Evolutionary conservation across 352 stramenopile species (phyloP), one percentile per base, ranked within the genome.

Genomic region (Phytopythium litorale): DNA sequence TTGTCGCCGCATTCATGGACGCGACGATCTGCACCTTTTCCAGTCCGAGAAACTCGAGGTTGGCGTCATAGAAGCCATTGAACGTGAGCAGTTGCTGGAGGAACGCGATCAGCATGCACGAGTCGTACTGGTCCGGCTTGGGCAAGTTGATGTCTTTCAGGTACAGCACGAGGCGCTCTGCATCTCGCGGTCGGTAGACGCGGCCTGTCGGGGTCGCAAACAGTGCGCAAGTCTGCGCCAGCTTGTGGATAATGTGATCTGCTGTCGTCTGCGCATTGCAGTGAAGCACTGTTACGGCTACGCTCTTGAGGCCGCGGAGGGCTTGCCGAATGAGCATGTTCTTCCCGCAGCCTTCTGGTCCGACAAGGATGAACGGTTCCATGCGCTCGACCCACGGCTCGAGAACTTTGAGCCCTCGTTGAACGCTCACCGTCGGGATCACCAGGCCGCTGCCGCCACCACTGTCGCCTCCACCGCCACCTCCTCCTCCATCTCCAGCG

Each of bases 71-170:
- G 64, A 98, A 98, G n/a, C 96, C 96, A 25, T 94, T 86, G 65
- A 98, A 97, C 0, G 95, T 98, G 58, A 98, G 76, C 23, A 98
- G 68, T 68, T 98, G 95, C 71, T 98, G 96, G 4, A 98, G 74
- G 69, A 98, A 98, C 6, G 94, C 92, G 30, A 98, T 97, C 23
- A 98, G 79, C 88, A 98, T 97, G 70, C 95, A 98, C 48, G 96
- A 98, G 63, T 97, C 89, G 70, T 98, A 98, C 69, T 94, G 83
- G 62, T 98, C 96, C 0, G 94, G 94, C 45, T 96, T 97, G 6
- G 96, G 92, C 53, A 98, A 68, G 63, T 98, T 98, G 66, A 98
- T 98, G 61, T 98, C 94, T 69, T 98, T 98, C 28, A 98, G 76
- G 68, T 98, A 98, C 1, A 98, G 72, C 32, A 99, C 92, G 0